Conservation (phyloP, 352 stramenopile genomes). For the Aphanomyces invadans region DNA sequence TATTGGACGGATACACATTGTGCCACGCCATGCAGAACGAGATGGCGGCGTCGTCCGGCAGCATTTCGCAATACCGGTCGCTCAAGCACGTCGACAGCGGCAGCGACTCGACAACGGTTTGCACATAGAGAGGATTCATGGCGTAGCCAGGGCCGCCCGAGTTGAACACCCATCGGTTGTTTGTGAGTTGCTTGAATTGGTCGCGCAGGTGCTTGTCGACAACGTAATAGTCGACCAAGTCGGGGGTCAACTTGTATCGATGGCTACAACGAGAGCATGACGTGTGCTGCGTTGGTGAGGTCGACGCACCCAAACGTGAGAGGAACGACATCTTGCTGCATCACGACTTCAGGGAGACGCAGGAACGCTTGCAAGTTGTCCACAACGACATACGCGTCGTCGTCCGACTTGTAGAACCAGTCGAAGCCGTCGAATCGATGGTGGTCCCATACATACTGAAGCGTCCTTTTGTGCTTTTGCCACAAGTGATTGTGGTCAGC, state of each 20-base stretch:
- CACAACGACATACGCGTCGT: constrained; percentile 75
- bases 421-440: constrained; percentile 65
- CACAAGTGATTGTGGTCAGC: constrained; percentile 75
- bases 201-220: constrained; percentile 49
- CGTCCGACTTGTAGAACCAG: constrained; percentile 83
- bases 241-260: constrained; percentile 62
- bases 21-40: constrained; percentile 84
- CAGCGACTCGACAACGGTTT: constrained; percentile 54
- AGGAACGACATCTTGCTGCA: constrained; percentile 39
- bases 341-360: constrained; percentile 51
- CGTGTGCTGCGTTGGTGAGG: neutral
- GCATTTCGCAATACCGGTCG: constrained; percentile 53
- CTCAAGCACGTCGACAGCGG: constrained; percentile 53
- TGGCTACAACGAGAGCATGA: constrained; percentile 28
- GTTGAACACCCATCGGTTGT: constrained; percentile 71
- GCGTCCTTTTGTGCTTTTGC: constrained; percentile 73
- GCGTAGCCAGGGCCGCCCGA: constrained; percentile 64
- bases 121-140: constrained; percentile 70
- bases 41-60: constrained; percentile 68
- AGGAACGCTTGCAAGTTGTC: constrained; percentile 71
- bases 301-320: constrained; percentile 50
- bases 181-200: constrained; percentile 41
- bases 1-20: constrained; percentile 61
- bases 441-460: constrained; percentile 58
- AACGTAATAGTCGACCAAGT: constrained; percentile 71